These are phyloP conservation scores for Teunomyces panamensis DNA, from an alignment of 805 yeast genomes.

Conservation along the genomic window DNA sequence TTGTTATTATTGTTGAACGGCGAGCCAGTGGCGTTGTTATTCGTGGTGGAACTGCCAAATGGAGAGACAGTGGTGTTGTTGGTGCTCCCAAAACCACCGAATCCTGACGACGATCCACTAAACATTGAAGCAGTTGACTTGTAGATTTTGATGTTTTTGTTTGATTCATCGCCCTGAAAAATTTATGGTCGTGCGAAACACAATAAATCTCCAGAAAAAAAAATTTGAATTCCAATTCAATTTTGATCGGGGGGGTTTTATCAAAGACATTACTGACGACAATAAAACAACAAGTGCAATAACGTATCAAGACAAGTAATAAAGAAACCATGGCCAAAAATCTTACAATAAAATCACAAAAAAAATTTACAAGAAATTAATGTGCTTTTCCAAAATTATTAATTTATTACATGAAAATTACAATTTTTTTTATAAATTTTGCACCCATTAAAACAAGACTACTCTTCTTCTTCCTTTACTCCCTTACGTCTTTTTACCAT, in stretches of 20 bases:
- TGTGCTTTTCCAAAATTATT: neutral
- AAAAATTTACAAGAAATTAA: no score
- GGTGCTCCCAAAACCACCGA: constrained; percentile 40
- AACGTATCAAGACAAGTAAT: no score
- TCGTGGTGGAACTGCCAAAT: constrained; percentile 28
- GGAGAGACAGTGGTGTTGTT: constrained; percentile 29
- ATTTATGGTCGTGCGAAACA: neutral
- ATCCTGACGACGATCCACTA: constrained; percentile 48
- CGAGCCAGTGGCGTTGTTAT: constrained; percentile 13
- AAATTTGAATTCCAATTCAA: no score
- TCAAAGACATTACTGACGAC: no score
- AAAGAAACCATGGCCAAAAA: no score
- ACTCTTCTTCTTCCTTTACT: constrained; percentile 11
- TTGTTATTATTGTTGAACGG: constrained; percentile 16
- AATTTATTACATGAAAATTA: neutral
- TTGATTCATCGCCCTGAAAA: neutral
- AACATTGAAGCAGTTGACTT: constrained; percentile 33
- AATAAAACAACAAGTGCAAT: no score
- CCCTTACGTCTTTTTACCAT: constrained; percentile 15
- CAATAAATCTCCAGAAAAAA: neutral
- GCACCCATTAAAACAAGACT: neutral
- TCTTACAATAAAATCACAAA: no score
- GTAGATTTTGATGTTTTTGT: neutral
- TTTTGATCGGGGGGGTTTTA: no score
- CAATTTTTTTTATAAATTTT: neutral